A percentile compares a stretch with the other conserved stretches of the same genome.
Conservation (phyloP, 805 yeast species). For the Nematodospora valgi region DNA sequence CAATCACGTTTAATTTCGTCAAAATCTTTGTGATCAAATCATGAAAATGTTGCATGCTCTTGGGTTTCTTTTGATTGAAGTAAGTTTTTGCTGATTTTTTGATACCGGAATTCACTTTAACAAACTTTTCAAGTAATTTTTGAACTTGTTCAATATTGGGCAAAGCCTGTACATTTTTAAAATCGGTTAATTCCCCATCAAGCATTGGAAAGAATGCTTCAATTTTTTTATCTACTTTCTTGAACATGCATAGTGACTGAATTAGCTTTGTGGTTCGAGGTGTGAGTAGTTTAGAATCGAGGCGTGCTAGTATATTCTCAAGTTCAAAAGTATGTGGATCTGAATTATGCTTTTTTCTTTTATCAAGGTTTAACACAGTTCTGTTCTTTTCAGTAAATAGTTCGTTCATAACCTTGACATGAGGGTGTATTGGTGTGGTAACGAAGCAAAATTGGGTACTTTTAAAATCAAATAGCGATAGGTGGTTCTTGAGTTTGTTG, state of each 20-base stretch:
- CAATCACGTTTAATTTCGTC: not conserved
- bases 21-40: not conserved
- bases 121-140: not conserved
- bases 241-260: conserved; percentile 1
- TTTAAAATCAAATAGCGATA: conserved; percentile 14
- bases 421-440: conserved; percentile 14
- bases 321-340: conserved; percentile 1
- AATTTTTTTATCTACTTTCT: not conserved
- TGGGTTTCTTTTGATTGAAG: not conserved
- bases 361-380: conserved; percentile 7
- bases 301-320: not conserved
- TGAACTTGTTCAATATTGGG: conserved; percentile 1
- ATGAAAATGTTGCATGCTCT: not conserved
- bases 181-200: not conserved
- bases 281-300: not conserved
- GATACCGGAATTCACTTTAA: not conserved
- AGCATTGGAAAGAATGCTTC: conserved; percentile 3
- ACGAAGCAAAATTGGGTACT: conserved; percentile 24
- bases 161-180: not conserved
- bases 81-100: not conserved
- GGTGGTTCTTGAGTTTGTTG: conserved; percentile 1
- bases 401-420: conserved; percentile 2
- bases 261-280: not conserved
- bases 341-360: not conserved
- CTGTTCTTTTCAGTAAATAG: conserved; percentile 5